Evolutionary conservation across 768 basidiomycete species (phyloP), one percentile per base, ranked within the genome.

Genomic region (Lentinula edodes): DNA sequence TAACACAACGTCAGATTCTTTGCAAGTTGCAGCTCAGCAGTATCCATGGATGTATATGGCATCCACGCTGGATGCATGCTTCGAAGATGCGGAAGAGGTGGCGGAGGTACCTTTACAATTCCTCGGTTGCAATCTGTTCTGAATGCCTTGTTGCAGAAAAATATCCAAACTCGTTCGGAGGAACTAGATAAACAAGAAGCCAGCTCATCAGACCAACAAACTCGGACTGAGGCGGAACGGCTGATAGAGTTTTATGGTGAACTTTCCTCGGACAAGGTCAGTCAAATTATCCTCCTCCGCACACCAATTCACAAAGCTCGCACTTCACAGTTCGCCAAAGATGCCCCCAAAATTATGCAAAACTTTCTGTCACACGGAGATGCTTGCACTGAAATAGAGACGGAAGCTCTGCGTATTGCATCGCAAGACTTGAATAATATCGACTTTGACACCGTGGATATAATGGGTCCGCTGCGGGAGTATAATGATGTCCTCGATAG

Each of bases 31-130:
- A 1, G 81, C 83, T 12, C 82, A 84, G 61, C 69, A 76, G 16
- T 83, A 84, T 62, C 80, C 85, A 62, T 87, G 85, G 86, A 61
- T 80, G 34, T 82, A 81, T 64, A 87, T 88, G 85, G 76, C 77
- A 5, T 79, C 82, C 10, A 81, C 80, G 1, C 71, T 87, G 36
- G 81, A 85, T 15, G 80, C 80, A 2, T 80, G 78, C 60, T 80
- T 84, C 66, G 63, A 76, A 18, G 62, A 69, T 15, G 72, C 80
- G 12, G 75, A 80, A 66, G 64, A 71, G 51, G 60, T 71, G 16
- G 78, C 78, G 5, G 71, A 70, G 59, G 78, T 72, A 63, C 9
- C 73, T 52, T 32, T 18, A 23, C 10, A 41, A 52, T 61, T 45
- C 35, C 38, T 12, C 15, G 50, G 42, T 61, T 54, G 3, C 52